These are phyloP conservation scores for Boletus coccyginus DNA, from an alignment of 768 basidiomycete species.

Conservation along the genomic window DNA sequence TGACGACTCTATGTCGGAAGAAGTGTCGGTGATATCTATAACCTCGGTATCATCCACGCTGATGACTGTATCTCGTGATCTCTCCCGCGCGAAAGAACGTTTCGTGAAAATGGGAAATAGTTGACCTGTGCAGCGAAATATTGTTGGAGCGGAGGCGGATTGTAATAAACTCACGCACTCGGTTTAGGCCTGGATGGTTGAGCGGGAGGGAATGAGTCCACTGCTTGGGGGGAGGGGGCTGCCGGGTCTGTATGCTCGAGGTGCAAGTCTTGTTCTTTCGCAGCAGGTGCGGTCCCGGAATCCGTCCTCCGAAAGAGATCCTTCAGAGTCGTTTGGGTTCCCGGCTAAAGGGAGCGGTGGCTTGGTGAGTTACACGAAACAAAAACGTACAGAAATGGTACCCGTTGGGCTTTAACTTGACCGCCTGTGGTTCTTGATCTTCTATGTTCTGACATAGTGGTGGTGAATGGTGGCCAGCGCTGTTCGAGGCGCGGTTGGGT, in stretches of 20 bases:
- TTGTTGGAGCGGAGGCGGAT: background rate
- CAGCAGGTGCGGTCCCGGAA: background rate
- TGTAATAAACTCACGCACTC: slow-evolving; percentile 17
- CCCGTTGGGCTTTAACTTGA: slow-evolving; percentile 15
- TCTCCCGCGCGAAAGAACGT: slow-evolving; percentile 1
- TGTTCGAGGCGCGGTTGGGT: background rate
- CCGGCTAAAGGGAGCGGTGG: slow-evolving; percentile 5
- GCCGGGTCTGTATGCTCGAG: background rate
- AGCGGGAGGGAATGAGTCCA: slow-evolving; percentile 1
- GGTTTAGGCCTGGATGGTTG: slow-evolving; percentile 5
- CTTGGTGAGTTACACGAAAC: slow-evolving; percentile 6
- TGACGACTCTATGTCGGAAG: slow-evolving; percentile 14
- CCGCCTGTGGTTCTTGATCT: slow-evolving; percentile 16
- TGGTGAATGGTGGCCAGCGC: background rate
- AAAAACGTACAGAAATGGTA: slow-evolving; percentile 2
- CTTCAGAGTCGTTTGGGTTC: slow-evolving; percentile 28
- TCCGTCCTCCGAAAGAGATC: slow-evolving; percentile 23
- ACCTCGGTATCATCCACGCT: slow-evolving; percentile 16
- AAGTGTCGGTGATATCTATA: slow-evolving; percentile 18
- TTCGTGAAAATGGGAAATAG: slow-evolving; percentile 29
- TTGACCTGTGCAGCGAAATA: slow-evolving; percentile 13
- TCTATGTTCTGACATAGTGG: slow-evolving; percentile 25
- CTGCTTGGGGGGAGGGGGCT: background rate
- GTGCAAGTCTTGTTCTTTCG: background rate
- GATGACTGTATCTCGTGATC: background rate